Evolutionary conservation across 75 land plant genomes (phyloP).

Genomic region (Ceratopteris richardii): DNA sequence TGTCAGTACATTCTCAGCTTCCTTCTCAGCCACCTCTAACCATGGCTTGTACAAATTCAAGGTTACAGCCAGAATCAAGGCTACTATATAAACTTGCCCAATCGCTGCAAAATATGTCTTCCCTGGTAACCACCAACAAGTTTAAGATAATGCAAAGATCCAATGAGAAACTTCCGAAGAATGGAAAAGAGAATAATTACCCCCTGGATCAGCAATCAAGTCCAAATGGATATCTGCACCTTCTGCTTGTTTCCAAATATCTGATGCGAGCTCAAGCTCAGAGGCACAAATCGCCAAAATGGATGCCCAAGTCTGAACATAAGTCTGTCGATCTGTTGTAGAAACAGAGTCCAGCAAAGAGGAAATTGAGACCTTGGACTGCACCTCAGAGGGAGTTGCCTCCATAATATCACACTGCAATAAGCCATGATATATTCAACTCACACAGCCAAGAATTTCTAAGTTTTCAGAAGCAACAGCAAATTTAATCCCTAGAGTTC

Average conservation of each 20-base stretch:
- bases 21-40: background rate
- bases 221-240: background rate
- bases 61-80: conserved; percentile 6
- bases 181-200: background rate
- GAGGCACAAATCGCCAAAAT: conserved; percentile 5
- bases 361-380: background rate
- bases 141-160: background rate
- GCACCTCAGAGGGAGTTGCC: too few species aligned
- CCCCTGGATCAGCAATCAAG: background rate
- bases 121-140: background rate
- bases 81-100: conserved; percentile 5
- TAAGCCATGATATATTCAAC: too few species aligned
- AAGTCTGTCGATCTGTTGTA: background rate
- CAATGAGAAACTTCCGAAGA: background rate
- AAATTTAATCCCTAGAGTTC: too few species aligned
- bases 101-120: conserved; percentile 4
- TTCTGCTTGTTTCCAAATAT: conserved; percentile 6
- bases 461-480: too few species aligned
- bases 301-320: conserved; percentile 1
- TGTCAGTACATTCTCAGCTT: background rate
- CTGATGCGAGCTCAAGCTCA: conserved; percentile 5
- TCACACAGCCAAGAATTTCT: too few species aligned
- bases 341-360: background rate
- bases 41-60: background rate
- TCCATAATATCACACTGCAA: background rate